Percentiles rank a stretch among this genome's conserved stretches.
phyloP scores from a whole-genome alignment of 176 grass and related monocot species.

The Oryza meyeriana region DNA sequence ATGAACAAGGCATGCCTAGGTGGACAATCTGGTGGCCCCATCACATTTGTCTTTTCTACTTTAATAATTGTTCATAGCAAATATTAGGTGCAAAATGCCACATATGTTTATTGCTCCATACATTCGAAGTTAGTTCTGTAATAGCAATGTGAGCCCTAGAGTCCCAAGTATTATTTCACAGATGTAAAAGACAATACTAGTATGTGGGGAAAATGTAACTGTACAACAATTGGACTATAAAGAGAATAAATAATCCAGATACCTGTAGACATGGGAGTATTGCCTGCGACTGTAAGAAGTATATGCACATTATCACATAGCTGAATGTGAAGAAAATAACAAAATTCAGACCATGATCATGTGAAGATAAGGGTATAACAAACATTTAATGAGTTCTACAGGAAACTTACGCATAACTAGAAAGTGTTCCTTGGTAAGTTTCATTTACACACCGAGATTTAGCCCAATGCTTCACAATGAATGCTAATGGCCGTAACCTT shows the following conservation, averaged over 20 bases:
- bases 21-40: not conserved
- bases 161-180: conserved; percentile 4
- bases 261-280: conserved; percentile 99
- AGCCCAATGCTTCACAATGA: conserved; percentile 98
- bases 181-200: conserved; percentile 2
- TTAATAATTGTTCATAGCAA: not conserved
- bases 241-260: conserved; percentile 11
- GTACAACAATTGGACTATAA: conserved; percentile 21
- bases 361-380: not conserved
- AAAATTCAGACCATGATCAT: conserved; percentile 10
- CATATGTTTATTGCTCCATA: not conserved
- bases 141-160: conserved; percentile 9
- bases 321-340: conserved; percentile 46
- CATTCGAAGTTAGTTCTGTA: not conserved
- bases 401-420: conserved; percentile 93
- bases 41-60: not conserved
- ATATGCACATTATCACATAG: conserved; percentile 99
- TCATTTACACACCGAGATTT: conserved; percentile 90
- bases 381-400: conserved; percentile 1
- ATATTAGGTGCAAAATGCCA: conserved; percentile 2
- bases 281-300: conserved; percentile 73
- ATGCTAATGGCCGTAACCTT: conserved; percentile 79
- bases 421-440: conserved; percentile 98
- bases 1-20: not conserved
- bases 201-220: not conserved